These are phyloP conservation scores for Podospora comata DNA, from an alignment of 495 filamentous ascomycete genomes.

Conservation along the genomic window DNA sequence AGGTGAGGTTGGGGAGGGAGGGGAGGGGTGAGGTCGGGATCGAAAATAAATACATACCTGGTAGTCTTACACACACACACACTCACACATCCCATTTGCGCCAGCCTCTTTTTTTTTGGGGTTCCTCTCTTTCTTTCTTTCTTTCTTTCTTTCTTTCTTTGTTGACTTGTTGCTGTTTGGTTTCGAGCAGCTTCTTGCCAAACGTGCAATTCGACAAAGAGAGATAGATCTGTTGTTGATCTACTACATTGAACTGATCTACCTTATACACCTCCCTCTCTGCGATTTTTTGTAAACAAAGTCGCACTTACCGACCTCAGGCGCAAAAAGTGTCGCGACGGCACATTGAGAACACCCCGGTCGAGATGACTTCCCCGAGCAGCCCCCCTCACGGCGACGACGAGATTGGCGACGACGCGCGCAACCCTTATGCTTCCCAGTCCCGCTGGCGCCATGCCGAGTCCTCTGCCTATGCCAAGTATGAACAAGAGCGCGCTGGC, in stretches of 20 bases:
- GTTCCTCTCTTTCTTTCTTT: background rate
- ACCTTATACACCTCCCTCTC: too few species aligned
- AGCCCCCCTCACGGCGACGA: constrained; percentile 18
- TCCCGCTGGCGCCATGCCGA: constrained; percentile 53
- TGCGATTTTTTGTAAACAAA: too few species aligned
- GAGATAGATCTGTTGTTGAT: too few species aligned
- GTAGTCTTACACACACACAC: too few species aligned
- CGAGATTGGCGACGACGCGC: constrained; percentile 29
- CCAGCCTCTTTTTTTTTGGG: background rate
- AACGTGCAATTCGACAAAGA: background rate
- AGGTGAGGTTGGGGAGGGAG: background rate
- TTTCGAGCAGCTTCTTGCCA: background rate
- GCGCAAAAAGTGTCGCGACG: too few species aligned
- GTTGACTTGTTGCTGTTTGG: background rate
- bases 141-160: background rate
- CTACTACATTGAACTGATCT: too few species aligned
- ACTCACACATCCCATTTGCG: background rate
- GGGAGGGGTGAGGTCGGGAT: background rate
- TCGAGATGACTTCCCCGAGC: background rate
- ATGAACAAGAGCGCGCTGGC: constrained; percentile 14
- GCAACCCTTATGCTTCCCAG: constrained; percentile 48
- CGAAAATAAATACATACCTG: background rate
- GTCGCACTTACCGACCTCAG: too few species aligned
- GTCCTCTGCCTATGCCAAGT: constrained; percentile 43
- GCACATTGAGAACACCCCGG: background rate